Base-by-base conservation (phyloP, 805 yeast genomes). In the Wickerhamomyces alni region DNA sequence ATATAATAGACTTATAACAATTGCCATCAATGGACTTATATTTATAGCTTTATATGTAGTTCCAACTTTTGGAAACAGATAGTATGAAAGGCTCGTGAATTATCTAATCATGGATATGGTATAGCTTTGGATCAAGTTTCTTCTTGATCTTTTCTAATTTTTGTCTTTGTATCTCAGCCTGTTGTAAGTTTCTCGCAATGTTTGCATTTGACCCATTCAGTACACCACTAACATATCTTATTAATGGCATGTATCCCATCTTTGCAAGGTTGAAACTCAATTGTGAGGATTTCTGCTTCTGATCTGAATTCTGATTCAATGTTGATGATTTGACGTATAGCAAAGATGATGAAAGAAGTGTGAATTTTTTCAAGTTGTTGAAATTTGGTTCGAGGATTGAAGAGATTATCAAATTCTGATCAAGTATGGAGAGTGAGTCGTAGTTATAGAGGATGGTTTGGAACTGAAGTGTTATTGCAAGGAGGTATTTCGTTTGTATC, bases 281-380 rank as follows among this genome's bases (percentile, higher is more conserved):
- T 32, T 55, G 59, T 4, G 60, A 55, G 1, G 54, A 44, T 38
- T 55, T 55, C 36, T 55, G 60, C 28, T 45, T 54, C 36, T 55
- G 50, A 37, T 55, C 57, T 2, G 58, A 54, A 30, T 53, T 54
- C n/a, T 51, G 41, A 41, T 51, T 54, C 26, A 51, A 28, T 2
- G 57, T 50, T 2, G 25, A 35, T 2, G 59, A 52, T 36, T 53
- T 51, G 10, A 53, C 18, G 22, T 50, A 51, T 5, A 55, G 35
- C 15, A 52, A 28, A 34, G 53, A 41, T 2, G 59, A 39, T 7
- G 47, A 42, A 13, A 54, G 26, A 28, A 54, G 17, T 5, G 59
- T 57, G 17, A 31, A 46, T 13, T 38, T 35, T 24, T 47, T 51
- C 16, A 53, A 28, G n/a, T 40, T 35, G 5, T 46, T 43, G 28